These are phyloP conservation scores for Phaeomoniella chlamydospora DNA, from an alignment of 2,329 filamentous ascomycete genomes.

Conservation along the genomic window DNA sequence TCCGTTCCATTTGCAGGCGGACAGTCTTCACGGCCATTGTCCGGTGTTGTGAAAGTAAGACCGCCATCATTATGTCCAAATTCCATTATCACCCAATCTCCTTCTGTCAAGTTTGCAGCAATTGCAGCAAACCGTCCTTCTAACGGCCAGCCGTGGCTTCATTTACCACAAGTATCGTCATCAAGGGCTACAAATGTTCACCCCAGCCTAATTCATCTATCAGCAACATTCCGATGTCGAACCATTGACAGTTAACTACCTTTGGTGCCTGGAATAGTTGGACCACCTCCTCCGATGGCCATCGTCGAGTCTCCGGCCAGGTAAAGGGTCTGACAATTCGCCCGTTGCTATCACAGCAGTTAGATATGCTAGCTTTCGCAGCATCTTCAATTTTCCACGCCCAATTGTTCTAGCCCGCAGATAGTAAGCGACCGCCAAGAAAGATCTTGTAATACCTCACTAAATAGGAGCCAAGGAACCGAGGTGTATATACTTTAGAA, in stretches of 20 bases:
- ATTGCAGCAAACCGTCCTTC: slow-evolving; percentile 53
- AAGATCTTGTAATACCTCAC: no score
- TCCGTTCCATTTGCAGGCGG: slow-evolving; percentile 27
- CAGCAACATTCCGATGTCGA: no score
- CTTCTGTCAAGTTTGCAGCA: slow-evolving; percentile 33
- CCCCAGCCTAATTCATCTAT: slow-evolving; percentile 40
- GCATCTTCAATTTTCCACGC: no score
- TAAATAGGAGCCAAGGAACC: no score
- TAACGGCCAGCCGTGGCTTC: slow-evolving; percentile 50
- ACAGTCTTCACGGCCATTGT: slow-evolving; percentile 50
- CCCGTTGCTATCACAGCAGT: no score
- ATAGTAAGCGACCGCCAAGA: no score
- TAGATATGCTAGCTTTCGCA: no score
- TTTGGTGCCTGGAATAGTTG: slow-evolving; percentile 1
- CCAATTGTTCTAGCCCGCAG: no score
- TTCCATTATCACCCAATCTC: slow-evolving; percentile 56
- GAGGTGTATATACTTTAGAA: no score
- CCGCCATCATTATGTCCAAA: slow-evolving; percentile 63
- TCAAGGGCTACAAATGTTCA: slow-evolving; percentile 39
- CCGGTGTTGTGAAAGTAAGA: slow-evolving; percentile 29
- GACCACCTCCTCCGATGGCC: slow-evolving; percentile 10
- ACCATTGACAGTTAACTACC: neutral
- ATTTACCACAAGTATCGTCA: slow-evolving; percentile 40
- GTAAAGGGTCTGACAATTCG: slow-evolving; percentile 1
- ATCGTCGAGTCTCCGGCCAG: slow-evolving; percentile 22